Evolutionary conservation across 2,329 filamentous ascomycete genomes (phyloP).

Genomic region (Hawksworthiomyces lignivorus): DNA sequence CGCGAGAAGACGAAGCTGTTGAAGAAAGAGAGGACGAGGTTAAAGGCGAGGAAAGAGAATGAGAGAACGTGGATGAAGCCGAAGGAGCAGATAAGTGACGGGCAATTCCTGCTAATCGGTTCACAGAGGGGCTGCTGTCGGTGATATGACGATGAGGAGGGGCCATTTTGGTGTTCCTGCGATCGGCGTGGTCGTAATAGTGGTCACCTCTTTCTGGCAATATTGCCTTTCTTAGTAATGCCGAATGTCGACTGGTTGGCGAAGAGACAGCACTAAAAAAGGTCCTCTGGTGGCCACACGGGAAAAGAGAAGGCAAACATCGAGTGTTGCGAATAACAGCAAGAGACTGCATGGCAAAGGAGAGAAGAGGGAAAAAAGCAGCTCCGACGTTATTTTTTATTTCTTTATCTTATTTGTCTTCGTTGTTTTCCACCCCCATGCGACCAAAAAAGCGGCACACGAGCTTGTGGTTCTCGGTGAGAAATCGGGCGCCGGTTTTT

Average conservation of each 20-base stretch:
- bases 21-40: slow-evolving; percentile 13
- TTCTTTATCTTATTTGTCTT: not conserved
- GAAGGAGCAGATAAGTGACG: slow-evolving; percentile 20
- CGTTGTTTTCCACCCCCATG: not conserved
- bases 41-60: not conserved
- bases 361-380: not conserved
- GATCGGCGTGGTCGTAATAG: no score
- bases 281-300: not conserved
- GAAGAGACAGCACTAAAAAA: slow-evolving; percentile 7
- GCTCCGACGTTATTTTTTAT: no score
- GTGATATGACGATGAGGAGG: slow-evolving; percentile 11
- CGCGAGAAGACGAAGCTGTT: slow-evolving; percentile 15
- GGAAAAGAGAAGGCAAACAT: not conserved
- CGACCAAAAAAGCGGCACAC: no score
- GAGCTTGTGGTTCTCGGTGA: no score
- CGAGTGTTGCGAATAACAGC: not conserved
- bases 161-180: slow-evolving; percentile 5
- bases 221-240: slow-evolving; percentile 15
- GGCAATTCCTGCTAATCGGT: slow-evolving; percentile 22
- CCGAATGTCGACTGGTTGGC: slow-evolving; percentile 5
- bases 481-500: no score
- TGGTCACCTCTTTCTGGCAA: not conserved
- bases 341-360: slow-evolving; percentile 8
- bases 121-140: slow-evolving; percentile 17
- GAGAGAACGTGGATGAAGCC: slow-evolving; percentile 9